Evolutionary conservation across 352 stramenopile genomes (phyloP).

Genomic region (Phytophthora tentaculata): DNA sequence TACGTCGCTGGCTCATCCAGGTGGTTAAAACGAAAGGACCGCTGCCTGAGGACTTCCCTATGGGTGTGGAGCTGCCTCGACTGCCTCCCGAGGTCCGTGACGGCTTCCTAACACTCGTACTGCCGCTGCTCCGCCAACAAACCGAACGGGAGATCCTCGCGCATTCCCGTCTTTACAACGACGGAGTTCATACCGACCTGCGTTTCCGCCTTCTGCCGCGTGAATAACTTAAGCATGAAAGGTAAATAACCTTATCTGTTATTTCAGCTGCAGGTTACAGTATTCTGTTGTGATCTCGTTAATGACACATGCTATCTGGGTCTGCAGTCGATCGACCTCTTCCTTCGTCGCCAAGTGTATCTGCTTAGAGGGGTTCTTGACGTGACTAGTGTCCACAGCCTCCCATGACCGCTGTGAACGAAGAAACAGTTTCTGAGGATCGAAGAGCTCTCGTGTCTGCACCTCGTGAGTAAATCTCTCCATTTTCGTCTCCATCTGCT

Average conservation of each 20-base stretch:
- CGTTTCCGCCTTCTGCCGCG: conserved; percentile 66
- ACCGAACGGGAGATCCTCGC: conserved; percentile 68
- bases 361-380: background rate
- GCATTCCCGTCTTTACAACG: conserved; percentile 67
- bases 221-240: conserved; percentile 37
- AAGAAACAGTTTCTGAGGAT: conserved; percentile 56
- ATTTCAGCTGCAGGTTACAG: conserved; percentile 44
- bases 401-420: conserved; percentile 33
- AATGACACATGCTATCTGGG: conserved; percentile 58
- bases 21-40: conserved; percentile 43
- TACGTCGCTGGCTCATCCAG: conserved; percentile 70
- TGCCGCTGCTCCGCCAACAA: conserved; percentile 80
- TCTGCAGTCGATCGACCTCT: conserved; percentile 48
- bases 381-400: background rate
- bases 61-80: conserved; percentile 72
- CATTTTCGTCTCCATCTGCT: conserved; percentile 58
- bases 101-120: conserved; percentile 75
- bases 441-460: conserved; percentile 47
- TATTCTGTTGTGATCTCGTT: conserved; percentile 58
- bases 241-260: conserved; percentile 1
- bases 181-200: conserved; percentile 67
- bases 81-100: conserved; percentile 75
- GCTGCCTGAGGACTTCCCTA: conserved; percentile 59
- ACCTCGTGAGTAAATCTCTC: conserved; percentile 49
- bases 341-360: conserved; percentile 28